Evolutionary conservation across 2,329 filamentous ascomycete species (phyloP).

Genomic region (Stemphylium beticola): DNA sequence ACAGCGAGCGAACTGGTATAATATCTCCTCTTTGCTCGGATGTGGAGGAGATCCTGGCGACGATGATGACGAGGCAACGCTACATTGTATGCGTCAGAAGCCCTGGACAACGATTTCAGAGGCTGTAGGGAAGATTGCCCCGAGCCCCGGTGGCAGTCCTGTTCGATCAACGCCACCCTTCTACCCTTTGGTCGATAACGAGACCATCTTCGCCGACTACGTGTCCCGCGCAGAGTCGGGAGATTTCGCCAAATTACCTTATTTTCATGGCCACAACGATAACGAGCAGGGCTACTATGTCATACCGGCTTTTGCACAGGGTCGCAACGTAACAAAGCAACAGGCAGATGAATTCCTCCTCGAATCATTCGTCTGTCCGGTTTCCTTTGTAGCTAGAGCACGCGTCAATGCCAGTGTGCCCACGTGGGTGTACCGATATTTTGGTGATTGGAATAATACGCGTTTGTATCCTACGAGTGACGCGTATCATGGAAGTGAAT

Average conservation of each 20-base stretch:
- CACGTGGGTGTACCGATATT: slow-evolving; percentile 29
- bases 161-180: slow-evolving; percentile 25
- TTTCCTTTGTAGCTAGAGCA: slow-evolving; percentile 15
- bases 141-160: slow-evolving; percentile 24
- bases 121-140: slow-evolving; percentile 17
- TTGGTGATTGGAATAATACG: slow-evolving; percentile 27
- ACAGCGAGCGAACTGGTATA: slow-evolving; percentile 23
- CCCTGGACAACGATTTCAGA: slow-evolving; percentile 13
- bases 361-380: slow-evolving; percentile 25
- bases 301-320: slow-evolving; percentile 25
- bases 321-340: slow-evolving; percentile 22
- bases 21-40: slow-evolving; percentile 19
- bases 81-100: slow-evolving; percentile 28
- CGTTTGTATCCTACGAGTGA: slow-evolving; percentile 28
- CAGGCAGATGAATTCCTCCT: slow-evolving; percentile 20
- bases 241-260: slow-evolving; percentile 22
- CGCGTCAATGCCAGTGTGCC: slow-evolving; percentile 16
- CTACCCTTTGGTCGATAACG: slow-evolving; percentile 25
- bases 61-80: slow-evolving; percentile 8
- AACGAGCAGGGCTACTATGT: slow-evolving; percentile 29
- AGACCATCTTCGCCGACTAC: slow-evolving; percentile 30
- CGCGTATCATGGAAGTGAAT: slow-evolving; percentile 32
- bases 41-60: not conserved
- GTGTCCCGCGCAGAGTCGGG: slow-evolving; percentile 16
- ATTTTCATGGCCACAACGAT: slow-evolving; percentile 27